Base-by-base conservation (phyloP, 495 filamentous ascomycete species). In the Melanomma pulvis-pyrius region DNA sequence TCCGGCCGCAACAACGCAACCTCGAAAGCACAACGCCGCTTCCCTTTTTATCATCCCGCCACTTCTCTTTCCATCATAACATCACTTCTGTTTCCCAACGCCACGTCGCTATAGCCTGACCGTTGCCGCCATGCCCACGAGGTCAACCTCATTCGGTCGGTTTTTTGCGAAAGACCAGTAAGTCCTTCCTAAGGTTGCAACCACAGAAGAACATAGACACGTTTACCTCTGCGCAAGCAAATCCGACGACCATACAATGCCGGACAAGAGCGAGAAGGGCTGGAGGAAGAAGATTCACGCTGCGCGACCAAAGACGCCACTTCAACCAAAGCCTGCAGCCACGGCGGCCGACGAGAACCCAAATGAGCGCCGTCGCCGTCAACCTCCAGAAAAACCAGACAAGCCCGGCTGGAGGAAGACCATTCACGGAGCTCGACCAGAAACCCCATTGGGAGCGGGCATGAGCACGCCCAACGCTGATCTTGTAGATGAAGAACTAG, bases 401-500 rank as follows among this genome's bases (percentile, higher is more conserved):
- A 59, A 49, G 62, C 25, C 56, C 1, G 34, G 55, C 15, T 66
- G 62, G 68, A 39, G 36, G 28, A 69, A 65, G 36, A 59, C 67
- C 12, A 17, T 60, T 15, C 55, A 77, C 63, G 69, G 53, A 32
- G 46, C 68, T 69, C 56, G 70, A 73, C 57, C 61, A 59, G 19
- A 49, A 63, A 73, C 73, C 56, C 73, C 73, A 59, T 4, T 65
- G 54, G 41, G 28, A 22, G 19, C 68, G 63, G 47, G 67, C 60
- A 13, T 61, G 53, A 44, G 5, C 48, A 26, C 70, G 61, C 39
- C 67, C 57, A 25, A 17, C 34, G 3, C 63, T 67, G 28, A 63
- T 19, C 50, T 63, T 21, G 62, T 50, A 22, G 28, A 30, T 19
- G 61, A 66, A 21, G 60, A 70, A 9, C 36, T 1, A 15, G 66